phyloP scores from a whole-genome alignment of 768 basidiomycete species.

The Royoungia palumana region DNA sequence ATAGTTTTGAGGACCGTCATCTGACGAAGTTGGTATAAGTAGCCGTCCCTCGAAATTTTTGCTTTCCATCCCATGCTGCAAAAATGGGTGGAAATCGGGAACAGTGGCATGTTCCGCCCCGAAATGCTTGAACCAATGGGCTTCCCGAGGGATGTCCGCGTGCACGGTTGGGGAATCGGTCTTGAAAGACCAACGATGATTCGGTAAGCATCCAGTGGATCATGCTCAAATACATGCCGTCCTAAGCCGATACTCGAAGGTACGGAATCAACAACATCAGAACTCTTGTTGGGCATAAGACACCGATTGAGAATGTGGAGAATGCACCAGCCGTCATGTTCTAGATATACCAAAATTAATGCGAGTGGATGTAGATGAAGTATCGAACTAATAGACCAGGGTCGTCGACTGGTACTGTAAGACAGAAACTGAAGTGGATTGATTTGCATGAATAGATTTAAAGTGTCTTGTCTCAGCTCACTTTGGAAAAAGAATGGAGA shows the following conservation, averaged over 20 bases:
- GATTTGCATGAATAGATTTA: no score
- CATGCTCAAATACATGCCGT: not conserved
- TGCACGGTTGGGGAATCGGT: slow-evolving; percentile 94
- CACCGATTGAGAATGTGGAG: slow-evolving; percentile 84
- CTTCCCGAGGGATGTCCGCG: slow-evolving; percentile 92
- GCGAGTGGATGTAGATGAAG: not conserved
- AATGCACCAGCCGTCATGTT: slow-evolving; percentile 89
- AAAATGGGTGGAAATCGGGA: slow-evolving; percentile 97
- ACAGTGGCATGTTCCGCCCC: slow-evolving; percentile 99
- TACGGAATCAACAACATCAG: slow-evolving; percentile 98
- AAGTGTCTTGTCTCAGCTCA: not conserved
- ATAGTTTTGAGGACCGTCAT: not conserved
- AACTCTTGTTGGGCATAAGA: slow-evolving; percentile 96
- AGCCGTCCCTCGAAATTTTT: slow-evolving; percentile 98
- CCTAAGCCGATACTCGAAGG: slow-evolving; percentile 37
- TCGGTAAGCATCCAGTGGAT: slow-evolving; percentile 50
- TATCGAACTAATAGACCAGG: not conserved
- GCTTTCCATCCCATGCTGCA: slow-evolving; percentile 93
- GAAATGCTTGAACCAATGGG: slow-evolving; percentile 99
- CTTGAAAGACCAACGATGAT: slow-evolving; percentile 99
- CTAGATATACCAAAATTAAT: slow-evolving; percentile 37
- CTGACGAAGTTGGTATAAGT: slow-evolving; percentile 9
- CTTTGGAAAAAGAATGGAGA: no score
- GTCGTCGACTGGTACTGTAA: no score
- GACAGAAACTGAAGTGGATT: no score